Conservation (phyloP, 345 rosid species). For the Citrus mangshanensis region DNA sequence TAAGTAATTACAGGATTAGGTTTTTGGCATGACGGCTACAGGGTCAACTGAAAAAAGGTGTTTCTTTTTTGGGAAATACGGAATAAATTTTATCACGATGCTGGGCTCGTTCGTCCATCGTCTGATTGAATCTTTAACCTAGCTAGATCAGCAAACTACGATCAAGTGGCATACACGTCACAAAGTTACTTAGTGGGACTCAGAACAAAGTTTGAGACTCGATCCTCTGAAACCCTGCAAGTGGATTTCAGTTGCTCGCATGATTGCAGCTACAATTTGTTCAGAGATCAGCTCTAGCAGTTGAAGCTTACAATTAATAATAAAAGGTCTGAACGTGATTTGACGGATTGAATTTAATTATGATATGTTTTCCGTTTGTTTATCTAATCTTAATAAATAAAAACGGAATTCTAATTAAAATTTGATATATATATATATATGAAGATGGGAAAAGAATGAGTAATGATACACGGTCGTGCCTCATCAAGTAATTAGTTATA, state of each 20-base stretch:
- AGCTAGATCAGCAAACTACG: not conserved
- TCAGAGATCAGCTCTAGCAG: too few species aligned
- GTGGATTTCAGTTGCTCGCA: not conserved
- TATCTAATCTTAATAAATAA: too few species aligned
- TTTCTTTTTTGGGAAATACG: slow-evolving; percentile 8
- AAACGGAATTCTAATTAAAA: too few species aligned
- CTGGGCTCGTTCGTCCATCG: not conserved
- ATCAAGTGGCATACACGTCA: slow-evolving; percentile 27
- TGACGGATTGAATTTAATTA: too few species aligned
- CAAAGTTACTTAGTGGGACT: not conserved
- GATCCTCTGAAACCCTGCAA: not conserved
- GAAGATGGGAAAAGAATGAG: too few species aligned
- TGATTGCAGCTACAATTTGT: not conserved
- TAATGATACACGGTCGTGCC: too few species aligned
- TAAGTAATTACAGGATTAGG: not conserved
- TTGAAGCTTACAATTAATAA: too few species aligned
- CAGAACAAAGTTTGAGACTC: not conserved
- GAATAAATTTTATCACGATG: not conserved
- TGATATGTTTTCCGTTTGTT: too few species aligned
- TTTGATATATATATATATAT: too few species aligned
- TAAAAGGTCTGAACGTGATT: too few species aligned
- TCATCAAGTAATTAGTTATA: not conserved
- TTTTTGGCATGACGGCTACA: not conserved
- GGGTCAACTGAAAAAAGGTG: not conserved
- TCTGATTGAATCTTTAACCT: not conserved